Percentiles rank a stretch among this genome's conserved stretches.
Evolutionary conservation across 2,329 filamentous ascomycete genomes (phyloP).

Genomic region (Diplodia seriata): DNA sequence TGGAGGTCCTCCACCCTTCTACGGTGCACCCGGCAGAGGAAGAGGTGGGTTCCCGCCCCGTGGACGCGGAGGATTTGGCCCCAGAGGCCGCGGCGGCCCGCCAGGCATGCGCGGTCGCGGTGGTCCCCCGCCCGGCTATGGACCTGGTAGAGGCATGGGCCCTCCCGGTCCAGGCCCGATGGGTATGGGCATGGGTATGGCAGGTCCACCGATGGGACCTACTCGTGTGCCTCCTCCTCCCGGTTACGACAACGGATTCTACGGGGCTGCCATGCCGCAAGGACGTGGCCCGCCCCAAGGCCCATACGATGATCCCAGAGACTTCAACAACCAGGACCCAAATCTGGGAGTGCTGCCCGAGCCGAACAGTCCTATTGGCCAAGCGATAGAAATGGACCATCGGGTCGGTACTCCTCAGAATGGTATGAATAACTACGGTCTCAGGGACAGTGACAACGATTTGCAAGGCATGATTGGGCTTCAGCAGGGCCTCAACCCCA

Average conservation of each 20-base stretch:
- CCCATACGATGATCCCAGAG: conserved; percentile 42
- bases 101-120: conserved; percentile 38
- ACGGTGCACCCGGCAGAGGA: conserved; percentile 37
- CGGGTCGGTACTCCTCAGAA: conserved; percentile 46
- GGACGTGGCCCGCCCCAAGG: conserved; percentile 45
- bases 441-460: conserved; percentile 71
- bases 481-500: conserved; percentile 58
- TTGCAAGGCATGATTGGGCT: conserved; percentile 76
- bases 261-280: conserved; percentile 53
- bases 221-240: conserved; percentile 53
- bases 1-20: conserved; percentile 50
- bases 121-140: conserved; percentile 52
- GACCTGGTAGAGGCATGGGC: conserved; percentile 45
- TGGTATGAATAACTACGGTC: conserved; percentile 45
- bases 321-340: conserved; percentile 48
- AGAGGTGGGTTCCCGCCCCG: conserved; percentile 40
- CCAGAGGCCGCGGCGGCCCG: conserved; percentile 45
- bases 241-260: conserved; percentile 46
- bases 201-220: conserved; percentile 50
- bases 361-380: conserved; percentile 56
- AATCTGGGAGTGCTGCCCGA: conserved; percentile 48
- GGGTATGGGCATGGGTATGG: conserved; percentile 34
- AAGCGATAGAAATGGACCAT: conserved; percentile 82
- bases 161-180: conserved; percentile 40
- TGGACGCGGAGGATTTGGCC: conserved; percentile 47